These are phyloP conservation scores for Rhazya stricta DNA, from an alignment of 257 asterid genomes.

Conservation along the genomic window DNA sequence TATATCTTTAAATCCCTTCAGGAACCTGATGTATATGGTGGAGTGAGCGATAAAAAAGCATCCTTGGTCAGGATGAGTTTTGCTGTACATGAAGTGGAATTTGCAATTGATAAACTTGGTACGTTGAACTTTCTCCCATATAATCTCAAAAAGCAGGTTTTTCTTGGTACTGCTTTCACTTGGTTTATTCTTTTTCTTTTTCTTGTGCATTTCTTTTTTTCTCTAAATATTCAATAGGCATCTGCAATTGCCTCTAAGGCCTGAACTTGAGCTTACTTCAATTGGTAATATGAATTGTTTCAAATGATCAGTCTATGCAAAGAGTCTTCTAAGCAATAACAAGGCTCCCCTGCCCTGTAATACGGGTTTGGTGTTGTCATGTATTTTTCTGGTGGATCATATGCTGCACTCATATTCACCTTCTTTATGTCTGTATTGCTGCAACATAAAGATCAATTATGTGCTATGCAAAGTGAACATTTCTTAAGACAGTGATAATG, in stretches of 20 bases:
- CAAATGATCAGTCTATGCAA: not conserved
- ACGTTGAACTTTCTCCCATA: conserved; percentile 25
- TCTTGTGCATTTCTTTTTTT: conserved; percentile 3
- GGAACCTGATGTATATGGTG: conserved; percentile 54
- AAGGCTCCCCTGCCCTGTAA: not conserved
- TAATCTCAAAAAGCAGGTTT: not conserved
- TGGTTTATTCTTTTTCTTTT: not conserved
- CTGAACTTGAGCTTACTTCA: not conserved
- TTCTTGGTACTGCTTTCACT: not conserved
- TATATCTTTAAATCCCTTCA: conserved; percentile 31
- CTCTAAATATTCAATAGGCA: not conserved
- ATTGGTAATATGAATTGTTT: not conserved
- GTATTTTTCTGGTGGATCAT: not conserved
- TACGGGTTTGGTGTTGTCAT: not conserved
- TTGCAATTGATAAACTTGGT: conserved; percentile 84
- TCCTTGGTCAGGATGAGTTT: conserved; percentile 75
- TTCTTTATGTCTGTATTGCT: not conserved
- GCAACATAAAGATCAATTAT: not conserved
- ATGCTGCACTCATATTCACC: not conserved
- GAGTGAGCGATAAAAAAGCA: conserved; percentile 41
- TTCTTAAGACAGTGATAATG: too few relatives aligned
- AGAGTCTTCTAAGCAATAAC: not conserved
- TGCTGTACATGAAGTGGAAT: conserved; percentile 61
- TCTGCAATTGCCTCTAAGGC: not conserved
- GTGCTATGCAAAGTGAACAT: not conserved